These are phyloP conservation scores for Globisporangium recalcitrans DNA, from an alignment of 352 stramenopile genomes.

Conservation along the genomic window DNA sequence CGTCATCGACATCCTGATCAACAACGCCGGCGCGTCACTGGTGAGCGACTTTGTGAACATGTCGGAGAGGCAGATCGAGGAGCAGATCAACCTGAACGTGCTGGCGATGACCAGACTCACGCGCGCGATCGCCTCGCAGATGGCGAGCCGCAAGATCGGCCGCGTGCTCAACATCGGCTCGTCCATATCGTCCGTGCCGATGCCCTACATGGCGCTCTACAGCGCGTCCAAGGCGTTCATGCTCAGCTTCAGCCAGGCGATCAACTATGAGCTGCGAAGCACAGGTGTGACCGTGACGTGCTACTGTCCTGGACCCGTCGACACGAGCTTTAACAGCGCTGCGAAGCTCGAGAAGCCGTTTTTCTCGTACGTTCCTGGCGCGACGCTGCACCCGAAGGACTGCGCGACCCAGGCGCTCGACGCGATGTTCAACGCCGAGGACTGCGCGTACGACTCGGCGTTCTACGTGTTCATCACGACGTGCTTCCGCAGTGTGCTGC, in stretches of 20 bases:
- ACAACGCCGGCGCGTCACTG: conserved; percentile 59
- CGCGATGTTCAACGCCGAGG: conserved; percentile 55
- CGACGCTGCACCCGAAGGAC: conserved; percentile 36
- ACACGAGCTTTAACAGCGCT: conserved; percentile 67
- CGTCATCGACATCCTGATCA: conserved; percentile 81
- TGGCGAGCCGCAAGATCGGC: conserved; percentile 60
- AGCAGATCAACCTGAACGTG: conserved; percentile 69
- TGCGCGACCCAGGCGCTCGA: conserved; percentile 38
- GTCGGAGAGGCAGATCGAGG: conserved; percentile 37
- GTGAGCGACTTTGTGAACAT: conserved; percentile 42
- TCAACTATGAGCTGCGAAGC: conserved; percentile 77
- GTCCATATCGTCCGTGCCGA: conserved; percentile 35
- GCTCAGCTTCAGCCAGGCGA: conserved; percentile 63
- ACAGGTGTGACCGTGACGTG: conserved; percentile 79
- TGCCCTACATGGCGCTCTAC: conserved; percentile 73
- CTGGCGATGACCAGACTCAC: conserved; percentile 57
- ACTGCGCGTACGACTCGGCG: conserved; percentile 49
- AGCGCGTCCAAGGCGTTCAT: conserved; percentile 74
- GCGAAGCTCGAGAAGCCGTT: conserved; percentile 32
- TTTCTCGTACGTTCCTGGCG: conserved; percentile 36
- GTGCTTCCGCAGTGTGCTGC: conserved; percentile 30
- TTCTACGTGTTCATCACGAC: conserved; percentile 34
- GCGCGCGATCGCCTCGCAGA: conserved; percentile 58
- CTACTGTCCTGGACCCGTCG: conserved; percentile 57
- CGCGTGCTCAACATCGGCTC: conserved; percentile 83